Percentiles rank a stretch among this genome's conserved stretches.
phyloP scores from a whole-genome alignment of 441 rosid species.

The Bruguiera hainesii region DNA sequence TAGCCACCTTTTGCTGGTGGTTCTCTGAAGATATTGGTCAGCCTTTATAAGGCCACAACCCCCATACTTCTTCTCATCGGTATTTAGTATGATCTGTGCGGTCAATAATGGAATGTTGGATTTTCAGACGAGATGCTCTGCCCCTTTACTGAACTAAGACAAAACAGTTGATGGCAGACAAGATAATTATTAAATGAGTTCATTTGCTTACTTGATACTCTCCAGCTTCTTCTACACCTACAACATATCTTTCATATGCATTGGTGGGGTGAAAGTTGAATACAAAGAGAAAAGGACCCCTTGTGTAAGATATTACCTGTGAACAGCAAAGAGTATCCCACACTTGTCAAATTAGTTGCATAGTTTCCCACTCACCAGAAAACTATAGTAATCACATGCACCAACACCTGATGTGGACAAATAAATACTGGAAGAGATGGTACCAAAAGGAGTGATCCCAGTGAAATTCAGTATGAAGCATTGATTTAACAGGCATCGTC shows the following conservation, averaged over 20 bases:
- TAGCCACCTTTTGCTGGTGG: slow-evolving; percentile 58
- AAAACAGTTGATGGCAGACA: background rate
- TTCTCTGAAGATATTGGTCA: slow-evolving; percentile 66
- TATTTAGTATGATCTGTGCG: slow-evolving; percentile 67
- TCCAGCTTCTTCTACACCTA: slow-evolving; percentile 97
- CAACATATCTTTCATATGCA: slow-evolving; percentile 50
- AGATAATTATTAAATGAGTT: background rate
- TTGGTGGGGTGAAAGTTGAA: slow-evolving; percentile 89
- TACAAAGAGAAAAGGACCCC: slow-evolving; percentile 88
- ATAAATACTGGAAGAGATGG: background rate
- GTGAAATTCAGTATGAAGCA: no score
- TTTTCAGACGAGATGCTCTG: background rate
- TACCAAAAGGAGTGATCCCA: no score
- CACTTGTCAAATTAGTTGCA: background rate
- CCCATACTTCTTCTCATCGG: slow-evolving; percentile 78
- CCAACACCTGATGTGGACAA: background rate
- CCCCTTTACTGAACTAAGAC: background rate
- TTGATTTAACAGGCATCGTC: no score
- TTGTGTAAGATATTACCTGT: slow-evolving; percentile 75
- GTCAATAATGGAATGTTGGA: slow-evolving; percentile 10
- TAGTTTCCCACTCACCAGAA: background rate
- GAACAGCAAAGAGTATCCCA: slow-evolving; percentile 16
- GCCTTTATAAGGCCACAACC: slow-evolving; percentile 58
- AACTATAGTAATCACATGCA: background rate
- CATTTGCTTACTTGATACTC: slow-evolving; percentile 66